Base-by-base conservation (phyloP, 345 rosid genomes). In the Aegle marmelos region DNA sequence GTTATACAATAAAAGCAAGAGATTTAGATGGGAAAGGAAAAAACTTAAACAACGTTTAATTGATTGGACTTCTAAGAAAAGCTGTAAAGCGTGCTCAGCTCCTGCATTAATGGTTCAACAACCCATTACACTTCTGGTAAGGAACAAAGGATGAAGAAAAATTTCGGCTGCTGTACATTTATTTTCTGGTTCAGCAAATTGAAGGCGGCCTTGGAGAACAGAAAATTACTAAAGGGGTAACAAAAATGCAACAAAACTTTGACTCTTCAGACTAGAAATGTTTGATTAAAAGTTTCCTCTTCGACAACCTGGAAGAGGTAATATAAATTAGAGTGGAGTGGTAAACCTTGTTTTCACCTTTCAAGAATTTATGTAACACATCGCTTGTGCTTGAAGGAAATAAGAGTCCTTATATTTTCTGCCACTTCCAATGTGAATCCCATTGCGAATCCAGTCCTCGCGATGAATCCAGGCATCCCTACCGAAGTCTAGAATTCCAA, bases 401-500 rank as follows among this genome's bases (percentile, higher is more conserved):
- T 87, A 90, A 50, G 98, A 96, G 79, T 96, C 98, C 86, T 87
- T 92, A 86, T 96, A 96, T 87, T 94, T 96, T 83, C 90, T 90
- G 76, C 89, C 89, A 67, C 88, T 90, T 19, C 94, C 97, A 21
- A 88, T 59, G 78, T 89, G 90, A 80, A 96, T 87, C 70, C 99
- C 99, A 72, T 83, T 92, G 36, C 84, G 86, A 75, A 91, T 90
- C 99, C 99, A 96, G 63, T 96, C 97, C 36, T 84, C 91, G 39
- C 93, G 87, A 73, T 91, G 89, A 66, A 96, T 83, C 98, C 99
- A 96, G 36, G 97, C 97, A 75, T 96, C 99, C 31, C 98, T 90
- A 28, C 91, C 90, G 76, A 92, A 87, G 80, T 96, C 99, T 57
- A 94, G 87, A 50, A 93, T 77, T 78, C 94, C 95, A 74, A 95